Percentiles rank a stretch among this genome's conserved stretches.
These are phyloP conservation scores for Penicillium italicum DNA, from an alignment of 2,329 filamentous ascomycete species.

Conservation along the genomic window DNA sequence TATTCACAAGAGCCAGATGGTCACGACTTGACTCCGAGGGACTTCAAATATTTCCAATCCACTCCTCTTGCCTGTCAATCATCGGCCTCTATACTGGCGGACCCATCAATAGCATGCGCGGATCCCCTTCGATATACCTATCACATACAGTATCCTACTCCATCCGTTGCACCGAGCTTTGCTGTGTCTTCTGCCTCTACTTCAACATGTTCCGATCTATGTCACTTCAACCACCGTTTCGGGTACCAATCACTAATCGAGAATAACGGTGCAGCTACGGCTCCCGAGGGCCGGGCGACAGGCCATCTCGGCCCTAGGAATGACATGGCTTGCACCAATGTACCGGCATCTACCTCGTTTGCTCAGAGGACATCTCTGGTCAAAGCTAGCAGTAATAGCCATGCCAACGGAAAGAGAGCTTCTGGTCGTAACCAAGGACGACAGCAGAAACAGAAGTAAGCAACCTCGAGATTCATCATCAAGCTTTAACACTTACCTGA, in stretches of 20 bases:
- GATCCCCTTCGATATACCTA: neutral
- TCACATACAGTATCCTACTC: neutral
- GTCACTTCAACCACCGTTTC: neutral
- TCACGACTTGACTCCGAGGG: too few relatives aligned
- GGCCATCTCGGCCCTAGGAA: neutral
- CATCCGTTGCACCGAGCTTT: neutral
- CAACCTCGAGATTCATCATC: neutral
- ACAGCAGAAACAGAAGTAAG: neutral
- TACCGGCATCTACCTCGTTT: neutral
- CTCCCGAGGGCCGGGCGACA: too few relatives aligned
- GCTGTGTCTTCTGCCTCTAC: rapidly evolving
- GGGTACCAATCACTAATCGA: neutral
- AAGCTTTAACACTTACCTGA: neutral
- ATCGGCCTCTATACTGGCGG: neutral
- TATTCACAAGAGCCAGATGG: neutral
- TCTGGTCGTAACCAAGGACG: neutral
- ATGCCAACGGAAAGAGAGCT: neutral
- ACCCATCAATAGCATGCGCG: neutral
- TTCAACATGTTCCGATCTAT: neutral
- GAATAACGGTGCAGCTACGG: neutral
- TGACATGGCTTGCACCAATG: neutral
- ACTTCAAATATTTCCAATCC: neutral
- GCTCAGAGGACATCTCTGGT: rapidly evolving
- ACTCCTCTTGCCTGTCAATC: neutral
- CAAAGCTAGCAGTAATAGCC: too few relatives aligned